Evolutionary conservation across 352 stramenopile species (phyloP), one percentile per base, ranked within the genome.

Genomic region (Aphanomyces astaci): DNA sequence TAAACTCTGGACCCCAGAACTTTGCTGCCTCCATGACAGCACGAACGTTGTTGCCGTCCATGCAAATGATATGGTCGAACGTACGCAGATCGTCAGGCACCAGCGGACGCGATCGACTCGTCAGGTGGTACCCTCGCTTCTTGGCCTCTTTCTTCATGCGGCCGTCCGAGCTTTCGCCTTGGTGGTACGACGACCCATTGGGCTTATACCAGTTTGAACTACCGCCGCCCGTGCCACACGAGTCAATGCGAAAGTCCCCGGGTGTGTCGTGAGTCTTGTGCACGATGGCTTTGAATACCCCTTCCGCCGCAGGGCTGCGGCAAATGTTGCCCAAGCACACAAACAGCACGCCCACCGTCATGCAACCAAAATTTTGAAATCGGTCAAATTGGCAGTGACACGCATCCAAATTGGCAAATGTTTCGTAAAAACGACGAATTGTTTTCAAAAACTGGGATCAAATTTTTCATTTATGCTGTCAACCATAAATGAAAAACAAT

Each of bases 241-340:
- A 95, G 54, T 96, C 88, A 31, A 95, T 81, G 55, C 66, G 72
- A 63, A 90, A 90, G 3, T n/a, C 52, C 31, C 53, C 33, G n/a
- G 36, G 36, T 15, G 19, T 39, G 28, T 65, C 45, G 28, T 63
- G 28, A 36, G 17, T 71, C 27, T 54, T 59, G 13, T 75, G 76
- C 40, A 92, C 84, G 24, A 96, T 81, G n/a, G 76, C 76, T 65
- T 90, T 89, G 71, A 96, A 87, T 43, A 96, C 82, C 7, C 79
- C 88, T 63, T 96, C 89, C 32, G 79, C 89, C 28, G 84, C 74
- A 5, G 86, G 84, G 62, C 82, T 93, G 36, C 89, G 86, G 75
- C 88, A 95, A 63, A 96, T 96, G 54, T 96, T 96, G 46, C 89
- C 89, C 40, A 96, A 76, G 67, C 89, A 96, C 59, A 96, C 86